A percentile compares a stretch with the other conserved stretches of the same genome.
These are phyloP conservation scores for Candida ipomoeae DNA, from an alignment of 805 yeast species.

Conservation along the genomic window DNA sequence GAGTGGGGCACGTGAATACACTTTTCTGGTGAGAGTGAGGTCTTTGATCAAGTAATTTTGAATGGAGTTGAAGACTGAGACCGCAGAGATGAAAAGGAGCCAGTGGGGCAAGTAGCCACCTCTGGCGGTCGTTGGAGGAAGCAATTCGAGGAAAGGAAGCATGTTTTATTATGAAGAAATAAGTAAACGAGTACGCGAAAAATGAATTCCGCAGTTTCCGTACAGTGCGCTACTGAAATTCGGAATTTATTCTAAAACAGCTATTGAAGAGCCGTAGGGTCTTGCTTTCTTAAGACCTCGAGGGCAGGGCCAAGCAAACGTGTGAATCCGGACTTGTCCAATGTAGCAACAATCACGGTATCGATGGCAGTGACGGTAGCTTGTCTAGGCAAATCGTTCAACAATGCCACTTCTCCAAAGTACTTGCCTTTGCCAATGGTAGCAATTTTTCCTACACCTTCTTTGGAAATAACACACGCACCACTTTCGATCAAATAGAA, in stretches of 20 bases:
- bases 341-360: slow-evolving; percentile 80
- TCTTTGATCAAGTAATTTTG: slow-evolving; percentile 78
- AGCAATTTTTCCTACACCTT: slow-evolving; percentile 56
- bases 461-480: slow-evolving; percentile 67
- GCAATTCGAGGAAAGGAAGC: slow-evolving; percentile 18
- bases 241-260: not conserved
- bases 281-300: slow-evolving; percentile 78
- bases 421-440: slow-evolving; percentile 77
- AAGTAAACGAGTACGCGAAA: not conserved
- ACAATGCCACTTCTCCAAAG: slow-evolving; percentile 93
- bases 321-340: slow-evolving; percentile 90
- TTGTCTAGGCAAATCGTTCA: slow-evolving; percentile 88
- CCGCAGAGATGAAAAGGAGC: slow-evolving; percentile 62
- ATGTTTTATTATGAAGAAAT: not conserved
- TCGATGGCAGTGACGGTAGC: slow-evolving; percentile 83
- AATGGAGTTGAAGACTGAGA: slow-evolving; percentile 84
- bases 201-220: not conserved
- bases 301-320: slow-evolving; percentile 93
- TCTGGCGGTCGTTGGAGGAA: slow-evolving; percentile 16
- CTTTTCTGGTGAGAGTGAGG: slow-evolving; percentile 68
- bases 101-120: slow-evolving; percentile 56
- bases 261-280: slow-evolving; percentile 52
- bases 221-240: not conserved
- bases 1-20: slow-evolving; percentile 50
- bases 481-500: slow-evolving; percentile 62